Conservation (phyloP, 2,329 filamentous ascomycete genomes). For the Scytalidium lignicola region DNA sequence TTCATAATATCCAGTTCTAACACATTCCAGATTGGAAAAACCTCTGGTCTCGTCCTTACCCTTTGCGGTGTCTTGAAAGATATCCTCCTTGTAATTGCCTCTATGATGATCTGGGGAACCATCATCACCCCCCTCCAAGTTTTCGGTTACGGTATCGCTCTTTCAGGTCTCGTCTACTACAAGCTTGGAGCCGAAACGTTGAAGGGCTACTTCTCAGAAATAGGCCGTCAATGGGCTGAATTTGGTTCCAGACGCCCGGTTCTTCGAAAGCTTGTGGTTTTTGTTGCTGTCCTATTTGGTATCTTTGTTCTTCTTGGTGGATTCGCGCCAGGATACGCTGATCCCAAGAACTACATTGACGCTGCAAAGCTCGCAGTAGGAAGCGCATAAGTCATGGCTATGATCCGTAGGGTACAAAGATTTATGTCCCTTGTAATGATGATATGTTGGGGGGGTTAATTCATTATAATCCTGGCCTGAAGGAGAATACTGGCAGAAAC, state of each 20-base stretch:
- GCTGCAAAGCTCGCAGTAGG: slow-evolving; percentile 22
- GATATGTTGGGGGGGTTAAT: slow-evolving; percentile 39
- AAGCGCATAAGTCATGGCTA: slow-evolving; percentile 1
- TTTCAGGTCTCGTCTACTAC: slow-evolving; percentile 74
- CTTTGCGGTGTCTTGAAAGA: slow-evolving; percentile 83
- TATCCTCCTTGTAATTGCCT: slow-evolving; percentile 71
- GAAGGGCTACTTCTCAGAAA: slow-evolving; percentile 71
- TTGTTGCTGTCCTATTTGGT: slow-evolving; percentile 55
- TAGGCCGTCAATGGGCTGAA: slow-evolving; percentile 75
- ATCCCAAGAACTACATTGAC: slow-evolving; percentile 34
- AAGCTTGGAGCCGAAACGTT: slow-evolving; percentile 80
- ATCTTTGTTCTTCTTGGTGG: slow-evolving; percentile 68
- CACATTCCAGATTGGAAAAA: slow-evolving; percentile 69
- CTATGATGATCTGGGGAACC: slow-evolving; percentile 75
- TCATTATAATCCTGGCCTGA: slow-evolving; percentile 33
- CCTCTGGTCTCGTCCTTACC: slow-evolving; percentile 76
- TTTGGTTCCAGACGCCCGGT: slow-evolving; percentile 74
- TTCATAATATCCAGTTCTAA: neutral
- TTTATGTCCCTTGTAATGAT: neutral
- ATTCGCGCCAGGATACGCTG: slow-evolving; percentile 56
- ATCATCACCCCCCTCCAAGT: slow-evolving; percentile 70
- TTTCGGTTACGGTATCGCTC: slow-evolving; percentile 76
- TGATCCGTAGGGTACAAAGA: neutral
- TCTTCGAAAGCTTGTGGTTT: slow-evolving; percentile 71
- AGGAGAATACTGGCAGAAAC: neutral